These are phyloP conservation scores for Tolypocladium sp. DNA, from an alignment of 2,329 filamentous ascomycete genomes.

Conservation along the genomic window DNA sequence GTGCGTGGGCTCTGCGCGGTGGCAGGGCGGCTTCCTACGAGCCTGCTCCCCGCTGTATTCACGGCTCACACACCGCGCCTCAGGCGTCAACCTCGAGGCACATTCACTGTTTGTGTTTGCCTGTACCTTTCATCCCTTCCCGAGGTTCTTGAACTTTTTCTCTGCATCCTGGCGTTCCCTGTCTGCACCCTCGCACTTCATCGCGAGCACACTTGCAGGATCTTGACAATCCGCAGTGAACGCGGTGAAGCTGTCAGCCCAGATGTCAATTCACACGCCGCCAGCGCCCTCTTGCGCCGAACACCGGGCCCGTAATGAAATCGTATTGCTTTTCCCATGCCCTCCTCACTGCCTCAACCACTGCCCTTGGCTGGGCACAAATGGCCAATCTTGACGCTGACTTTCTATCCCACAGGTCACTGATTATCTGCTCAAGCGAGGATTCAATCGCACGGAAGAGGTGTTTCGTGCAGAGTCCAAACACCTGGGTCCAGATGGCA, in stretches of 20 bases:
- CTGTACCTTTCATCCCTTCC: neutral
- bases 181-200: neutral
- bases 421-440: slow-evolving; percentile 92
- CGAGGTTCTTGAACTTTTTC: neutral
- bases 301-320: neutral
- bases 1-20: neutral
- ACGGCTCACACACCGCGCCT: neutral
- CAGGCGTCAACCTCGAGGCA: neutral
- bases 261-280: neutral
- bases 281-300: neutral
- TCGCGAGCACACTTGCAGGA: neutral
- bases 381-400: neutral
- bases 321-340: neutral
- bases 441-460: slow-evolving; percentile 86
- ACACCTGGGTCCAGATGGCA: slow-evolving; percentile 71
- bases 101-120: no score
- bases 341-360: neutral
- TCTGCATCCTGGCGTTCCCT: neutral
- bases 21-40: neutral
- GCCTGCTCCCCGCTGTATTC: neutral
- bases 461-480: slow-evolving; percentile 87
- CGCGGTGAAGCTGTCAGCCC: neutral
- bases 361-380: neutral
- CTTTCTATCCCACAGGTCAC: slow-evolving; percentile 49
- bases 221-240: neutral